Evolutionary conservation across 2,329 filamentous ascomycete genomes (phyloP), one percentile per base, ranked within the genome.

Genomic region (Byssothecium circinans): DNA sequence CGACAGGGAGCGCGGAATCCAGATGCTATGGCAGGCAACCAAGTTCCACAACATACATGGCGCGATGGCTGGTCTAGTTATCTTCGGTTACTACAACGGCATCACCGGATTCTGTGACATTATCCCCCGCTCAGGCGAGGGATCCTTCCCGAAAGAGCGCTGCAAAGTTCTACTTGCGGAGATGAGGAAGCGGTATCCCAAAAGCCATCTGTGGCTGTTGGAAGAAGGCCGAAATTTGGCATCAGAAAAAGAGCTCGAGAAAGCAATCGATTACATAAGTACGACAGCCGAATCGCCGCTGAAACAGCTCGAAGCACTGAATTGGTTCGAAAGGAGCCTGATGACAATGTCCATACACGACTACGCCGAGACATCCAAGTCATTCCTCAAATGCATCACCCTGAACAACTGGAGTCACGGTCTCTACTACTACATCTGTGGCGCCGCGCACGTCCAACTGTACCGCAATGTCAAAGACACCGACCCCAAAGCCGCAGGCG

Each of bases 101-200:
- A 81, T 96, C 25, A 80, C 95, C 14, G 89, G 88, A 1, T 87
- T 90, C 57, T 89, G 90, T 52, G 94, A 99, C 65, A 96, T 99
- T 45, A 77, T 95, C 14, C 86, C 89, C 0, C 79, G 75, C 1
- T 78, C 82, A 17, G 72, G 77, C 1, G 81, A 85, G 54, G 78
- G 80, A 40, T 67, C 74, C 2, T 91, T 91, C 49, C 94, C 94
- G 0, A 78, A 77, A 40, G 79, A 82, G 29, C 82, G 83, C 50
- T 88, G 91, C 53, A 74, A 78, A 40, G 76, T 73, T 2, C 77
- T 97, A 1, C 79, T 97, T 1, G 74, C 75, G 0, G 81, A 85
- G 22, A 94, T 96, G 87, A 82, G 89, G 36, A 63, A 73, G 18
- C 82, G 87, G 2, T 96, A 95, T 62, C 91, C 91, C 0, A 83